Base-by-base conservation (phyloP, 176 grass and related monocot genomes). In the Ananas comosus region DNA sequence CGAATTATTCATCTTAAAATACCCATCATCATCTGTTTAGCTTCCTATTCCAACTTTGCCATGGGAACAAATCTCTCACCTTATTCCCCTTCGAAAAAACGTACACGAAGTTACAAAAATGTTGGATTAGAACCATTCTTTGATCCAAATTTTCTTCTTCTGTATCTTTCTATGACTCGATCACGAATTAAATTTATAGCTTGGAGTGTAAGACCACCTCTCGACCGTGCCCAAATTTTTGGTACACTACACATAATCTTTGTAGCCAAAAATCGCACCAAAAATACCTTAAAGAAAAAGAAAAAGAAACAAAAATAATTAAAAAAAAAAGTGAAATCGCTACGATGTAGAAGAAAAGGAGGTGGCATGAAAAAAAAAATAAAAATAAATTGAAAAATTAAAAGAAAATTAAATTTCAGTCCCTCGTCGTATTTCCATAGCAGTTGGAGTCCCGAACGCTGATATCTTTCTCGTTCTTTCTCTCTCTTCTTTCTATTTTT, bases 161-260 rank as follows among this genome's bases (percentile, higher is more conserved):
- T 18, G 19, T 59, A 14, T 59, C 54, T 18, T 59, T 18, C 54
- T 16, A 4, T 7, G 54, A 17, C 54, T 59, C 54, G 4, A 59
- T 59, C 54, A 59, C 54, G 25, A 49, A 9, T 14, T 4, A 52
- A 21, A 58, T 25, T 11, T 9, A 19, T 42, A 42, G 33, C 33
- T 42, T 6, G 33, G 6, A 42, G 5, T 42, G 7, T 1, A 42
- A 63, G 1, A 50, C 52, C 0, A 4, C 3, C 67, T 7, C 68
- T 48, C 50, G 11, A 19, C 33, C 19, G 72, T 76, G 80, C 76
- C 71, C 64, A 54, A 82, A 11, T 59, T 61, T 66, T 67, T 24
- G 25, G 65, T 42, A 16, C 28, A 48, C 13, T 29, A 22, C 33
- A 42, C 33, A 42, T 42, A 42, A 42, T 42, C 33, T 42, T 50